Evolutionary conservation across 257 asterid species (phyloP).

Genomic region (Cordia subcordata): DNA sequence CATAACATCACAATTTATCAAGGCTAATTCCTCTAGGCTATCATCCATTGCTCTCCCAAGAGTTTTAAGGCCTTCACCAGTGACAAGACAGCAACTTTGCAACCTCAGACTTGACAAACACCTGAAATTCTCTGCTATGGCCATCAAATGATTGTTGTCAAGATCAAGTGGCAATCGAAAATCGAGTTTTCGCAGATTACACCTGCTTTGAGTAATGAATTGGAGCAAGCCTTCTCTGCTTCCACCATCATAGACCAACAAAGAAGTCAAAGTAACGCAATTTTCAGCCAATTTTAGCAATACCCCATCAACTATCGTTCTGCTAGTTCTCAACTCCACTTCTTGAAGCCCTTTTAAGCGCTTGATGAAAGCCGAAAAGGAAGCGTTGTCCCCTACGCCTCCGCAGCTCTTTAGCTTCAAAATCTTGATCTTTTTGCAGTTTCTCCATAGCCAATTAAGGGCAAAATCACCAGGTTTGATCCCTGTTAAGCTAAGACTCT

Average conservation of each 20-base stretch:
- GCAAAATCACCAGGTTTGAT: constrained; percentile 41
- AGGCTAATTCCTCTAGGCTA: constrained; percentile 52
- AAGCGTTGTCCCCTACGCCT: constrained; percentile 54
- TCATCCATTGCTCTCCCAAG: constrained; percentile 31
- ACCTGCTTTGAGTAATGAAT: constrained; percentile 44
- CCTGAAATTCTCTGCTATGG: constrained; percentile 53
- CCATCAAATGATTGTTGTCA: constrained; percentile 50
- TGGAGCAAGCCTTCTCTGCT: constrained; percentile 57
- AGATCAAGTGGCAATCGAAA: constrained; percentile 80
- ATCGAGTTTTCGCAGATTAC: constrained; percentile 44
- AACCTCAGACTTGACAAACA: constrained; percentile 44
- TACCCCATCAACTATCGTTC: constrained; percentile 42
- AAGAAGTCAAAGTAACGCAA: constrained; percentile 38
- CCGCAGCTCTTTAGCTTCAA: constrained; percentile 59
- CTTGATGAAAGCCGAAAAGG: constrained; percentile 38
- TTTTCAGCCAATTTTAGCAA: constrained; percentile 26
- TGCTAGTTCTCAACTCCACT: constrained; percentile 57
- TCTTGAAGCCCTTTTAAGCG: constrained; percentile 32
- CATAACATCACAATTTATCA: constrained; percentile 61
- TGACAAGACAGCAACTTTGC: constrained; percentile 69
- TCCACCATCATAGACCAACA: constrained; percentile 71
- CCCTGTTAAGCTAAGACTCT: constrained; percentile 51
- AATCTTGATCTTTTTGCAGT: constrained; percentile 46
- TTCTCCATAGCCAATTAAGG: constrained; percentile 56
- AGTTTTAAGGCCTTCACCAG: constrained; percentile 58